Percentiles rank a stretch among this genome's conserved stretches.
These are phyloP conservation scores for Aspergillus nidulans DNA, from an alignment of 495 filamentous ascomycete genomes.

Conservation along the genomic window DNA sequence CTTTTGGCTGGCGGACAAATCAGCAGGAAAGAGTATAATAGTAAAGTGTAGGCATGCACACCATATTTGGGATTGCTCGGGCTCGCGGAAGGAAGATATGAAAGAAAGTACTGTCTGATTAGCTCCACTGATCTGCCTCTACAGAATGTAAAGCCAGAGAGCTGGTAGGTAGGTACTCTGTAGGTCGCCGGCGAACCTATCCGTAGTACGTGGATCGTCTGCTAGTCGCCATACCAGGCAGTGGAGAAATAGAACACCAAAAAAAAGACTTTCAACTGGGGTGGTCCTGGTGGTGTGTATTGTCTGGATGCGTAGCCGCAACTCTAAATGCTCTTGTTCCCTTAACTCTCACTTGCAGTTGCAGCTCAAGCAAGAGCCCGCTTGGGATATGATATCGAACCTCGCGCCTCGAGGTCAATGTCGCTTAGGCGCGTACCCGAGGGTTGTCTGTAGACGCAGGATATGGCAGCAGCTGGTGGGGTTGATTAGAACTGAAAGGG, in stretches of 20 bases:
- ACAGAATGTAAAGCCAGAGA: neutral
- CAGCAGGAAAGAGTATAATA: neutral
- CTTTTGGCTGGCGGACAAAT: neutral
- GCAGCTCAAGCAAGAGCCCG: neutral
- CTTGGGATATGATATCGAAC: no score
- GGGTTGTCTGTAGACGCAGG: neutral
- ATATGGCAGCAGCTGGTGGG: neutral
- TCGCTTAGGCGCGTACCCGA: neutral
- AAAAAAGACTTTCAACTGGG: neutral
- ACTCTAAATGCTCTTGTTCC: neutral
- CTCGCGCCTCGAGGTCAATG: neutral
- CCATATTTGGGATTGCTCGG: neutral
- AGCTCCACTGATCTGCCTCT: neutral
- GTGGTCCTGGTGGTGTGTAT: neutral
- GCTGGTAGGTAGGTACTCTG: neutral
- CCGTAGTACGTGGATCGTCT: neutral
- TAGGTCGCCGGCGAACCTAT: neutral
- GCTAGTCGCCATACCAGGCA: slow-evolving; percentile 1
- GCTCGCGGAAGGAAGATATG: neutral
- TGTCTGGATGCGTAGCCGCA: neutral
- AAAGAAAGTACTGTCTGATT: neutral
- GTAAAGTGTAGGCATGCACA: neutral
- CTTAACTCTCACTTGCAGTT: neutral
- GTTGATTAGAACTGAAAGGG: neutral
- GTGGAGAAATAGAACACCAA: neutral